Evolutionary conservation across 768 basidiomycete genomes (phyloP).

Genomic region (Russula abietina): DNA sequence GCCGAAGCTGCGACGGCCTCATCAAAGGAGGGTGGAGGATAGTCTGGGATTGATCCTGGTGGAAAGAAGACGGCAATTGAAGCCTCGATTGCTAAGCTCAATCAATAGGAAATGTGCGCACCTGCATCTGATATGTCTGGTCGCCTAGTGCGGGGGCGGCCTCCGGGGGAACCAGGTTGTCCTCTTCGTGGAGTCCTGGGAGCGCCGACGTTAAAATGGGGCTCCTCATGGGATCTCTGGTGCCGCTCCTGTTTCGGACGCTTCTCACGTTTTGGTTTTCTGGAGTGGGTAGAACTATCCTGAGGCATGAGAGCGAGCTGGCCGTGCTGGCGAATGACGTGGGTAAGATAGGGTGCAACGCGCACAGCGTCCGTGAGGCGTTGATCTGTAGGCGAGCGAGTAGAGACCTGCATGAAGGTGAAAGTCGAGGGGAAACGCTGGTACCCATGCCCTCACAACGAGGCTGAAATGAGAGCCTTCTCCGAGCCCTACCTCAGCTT

Average conservation of each 20-base stretch:
- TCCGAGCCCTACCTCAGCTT: slow-evolving; percentile 14
- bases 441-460: slow-evolving; percentile 26
- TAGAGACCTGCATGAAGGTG: slow-evolving; percentile 23
- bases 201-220: slow-evolving; percentile 25
- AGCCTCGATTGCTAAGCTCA: slow-evolving; percentile 6
- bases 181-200: slow-evolving; percentile 20
- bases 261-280: slow-evolving; percentile 36
- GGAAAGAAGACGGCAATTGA: slow-evolving; percentile 15
- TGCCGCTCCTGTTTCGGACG: slow-evolving; percentile 20
- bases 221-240: slow-evolving; percentile 18
- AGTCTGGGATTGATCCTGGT: slow-evolving; percentile 44
- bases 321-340: slow-evolving; percentile 48
- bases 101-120: slow-evolving; percentile 19
- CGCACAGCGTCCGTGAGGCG: slow-evolving; percentile 28
- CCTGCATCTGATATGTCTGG: slow-evolving; percentile 33
- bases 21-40: slow-evolving; percentile 71
- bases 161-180: slow-evolving; percentile 20
- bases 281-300: slow-evolving; percentile 46
- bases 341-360: slow-evolving; percentile 52
- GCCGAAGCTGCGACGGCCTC: slow-evolving; percentile 44
- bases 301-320: slow-evolving; percentile 44
- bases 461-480: slow-evolving; percentile 19
- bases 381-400: slow-evolving; percentile 26
- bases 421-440: slow-evolving; percentile 23
- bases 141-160: slow-evolving; percentile 19